These are phyloP conservation scores for Thalassiosira livingstoniorum DNA, from an alignment of 352 stramenopile genomes.

Conservation along the genomic window DNA sequence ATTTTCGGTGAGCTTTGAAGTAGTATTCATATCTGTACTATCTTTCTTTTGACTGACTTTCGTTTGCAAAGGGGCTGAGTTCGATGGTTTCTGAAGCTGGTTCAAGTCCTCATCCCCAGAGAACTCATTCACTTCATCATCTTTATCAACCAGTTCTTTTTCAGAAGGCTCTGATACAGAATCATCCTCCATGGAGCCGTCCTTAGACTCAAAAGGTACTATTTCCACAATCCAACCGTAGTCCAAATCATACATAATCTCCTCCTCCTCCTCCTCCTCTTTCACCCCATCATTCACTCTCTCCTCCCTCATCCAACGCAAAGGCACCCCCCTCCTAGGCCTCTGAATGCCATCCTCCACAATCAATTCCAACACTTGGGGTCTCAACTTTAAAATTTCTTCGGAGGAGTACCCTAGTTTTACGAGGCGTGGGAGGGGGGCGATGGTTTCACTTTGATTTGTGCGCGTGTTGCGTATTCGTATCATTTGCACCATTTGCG, in stretches of 20 bases:
- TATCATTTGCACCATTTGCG: slow-evolving; percentile 25
- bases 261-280: slow-evolving; percentile 32
- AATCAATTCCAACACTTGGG: slow-evolving; percentile 70
- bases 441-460: slow-evolving; percentile 39
- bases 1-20: no score
- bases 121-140: no score
- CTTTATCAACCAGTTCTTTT: no score
- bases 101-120: no score
- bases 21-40: no score
- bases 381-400: slow-evolving; percentile 63
- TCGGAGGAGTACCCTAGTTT: slow-evolving; percentile 63
- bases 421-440: slow-evolving; percentile 48
- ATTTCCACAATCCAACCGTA: slow-evolving; percentile 58
- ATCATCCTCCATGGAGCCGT: neutral
- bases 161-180: no score
- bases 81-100: no score
- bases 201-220: neutral
- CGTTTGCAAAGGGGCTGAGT: no score
- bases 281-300: slow-evolving; percentile 29
- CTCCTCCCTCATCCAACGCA: slow-evolving; percentile 61
- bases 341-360: slow-evolving; percentile 64
- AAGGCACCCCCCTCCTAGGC: slow-evolving; percentile 65
- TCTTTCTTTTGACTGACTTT: no score
- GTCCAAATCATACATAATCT: slow-evolving; percentile 54
- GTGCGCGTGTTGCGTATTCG: slow-evolving; percentile 51